These are phyloP conservation scores for Colletotrichum tofieldiae DNA, from an alignment of 2,329 filamentous ascomycete species.

Conservation along the genomic window DNA sequence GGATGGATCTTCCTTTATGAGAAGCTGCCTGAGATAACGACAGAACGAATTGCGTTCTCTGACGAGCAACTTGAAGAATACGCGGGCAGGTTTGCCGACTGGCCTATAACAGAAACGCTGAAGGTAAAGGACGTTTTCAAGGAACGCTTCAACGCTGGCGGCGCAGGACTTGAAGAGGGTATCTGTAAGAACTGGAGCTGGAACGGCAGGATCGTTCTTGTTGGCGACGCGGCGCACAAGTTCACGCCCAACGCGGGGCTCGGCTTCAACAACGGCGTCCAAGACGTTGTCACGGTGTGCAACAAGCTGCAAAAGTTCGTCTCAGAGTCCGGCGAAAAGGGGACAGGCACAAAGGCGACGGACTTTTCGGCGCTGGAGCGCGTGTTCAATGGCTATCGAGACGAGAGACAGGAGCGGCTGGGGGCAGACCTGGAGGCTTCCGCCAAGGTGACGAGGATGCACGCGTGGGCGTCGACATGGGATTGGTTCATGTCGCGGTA, in stretches of 20 bases:
- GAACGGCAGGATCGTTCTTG: slow-evolving; percentile 53
- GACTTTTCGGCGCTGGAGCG: slow-evolving; percentile 23
- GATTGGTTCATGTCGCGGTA: slow-evolving; percentile 48
- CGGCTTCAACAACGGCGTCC: slow-evolving; percentile 55
- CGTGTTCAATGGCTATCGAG: slow-evolving; percentile 45
- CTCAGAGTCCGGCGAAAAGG: neutral
- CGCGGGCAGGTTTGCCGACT: slow-evolving; percentile 48
- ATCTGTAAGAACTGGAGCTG: slow-evolving; percentile 54
- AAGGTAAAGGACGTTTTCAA: slow-evolving; percentile 52
- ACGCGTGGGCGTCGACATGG: slow-evolving; percentile 47
- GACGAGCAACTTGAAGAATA: slow-evolving; percentile 48
- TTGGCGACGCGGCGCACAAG: slow-evolving; percentile 57
- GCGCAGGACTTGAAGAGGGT: slow-evolving; percentile 56
- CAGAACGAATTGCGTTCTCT: slow-evolving; percentile 47
- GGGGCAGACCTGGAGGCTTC: slow-evolving; percentile 42
- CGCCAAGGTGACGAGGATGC: slow-evolving; percentile 45
- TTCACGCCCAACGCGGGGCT: slow-evolving; percentile 54
- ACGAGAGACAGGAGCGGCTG: slow-evolving; percentile 39
- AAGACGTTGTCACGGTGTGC: slow-evolving; percentile 50
- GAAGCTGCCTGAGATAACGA: slow-evolving; percentile 48
- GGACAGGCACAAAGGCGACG: neutral
- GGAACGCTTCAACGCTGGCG: slow-evolving; percentile 46
- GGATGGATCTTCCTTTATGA: slow-evolving; percentile 55
- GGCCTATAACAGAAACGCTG: slow-evolving; percentile 47
- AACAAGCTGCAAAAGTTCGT: slow-evolving; percentile 47